Percentiles rank a stretch among this genome's conserved stretches.
Conservation (phyloP, 345 rosid species). For the Lepidium sativum region DNA sequence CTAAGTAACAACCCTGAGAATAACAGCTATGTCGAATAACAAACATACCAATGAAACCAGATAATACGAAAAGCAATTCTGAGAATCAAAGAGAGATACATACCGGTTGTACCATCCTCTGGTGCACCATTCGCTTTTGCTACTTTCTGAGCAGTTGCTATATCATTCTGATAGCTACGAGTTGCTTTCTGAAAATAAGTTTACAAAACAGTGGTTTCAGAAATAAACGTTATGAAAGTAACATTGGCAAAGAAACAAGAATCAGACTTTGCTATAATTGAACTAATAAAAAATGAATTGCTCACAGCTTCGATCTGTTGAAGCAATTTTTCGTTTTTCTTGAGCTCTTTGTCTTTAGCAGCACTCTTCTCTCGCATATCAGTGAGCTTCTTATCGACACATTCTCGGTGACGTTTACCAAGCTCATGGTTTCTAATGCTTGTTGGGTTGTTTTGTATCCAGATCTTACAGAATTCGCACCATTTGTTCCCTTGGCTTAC, state of each 20-base stretch:
- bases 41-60: background rate
- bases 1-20: background rate
- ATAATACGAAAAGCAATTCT: background rate
- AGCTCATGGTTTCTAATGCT: slow-evolving; percentile 95
- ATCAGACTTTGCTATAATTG: background rate
- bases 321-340: slow-evolving; percentile 60
- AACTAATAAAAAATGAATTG: background rate
- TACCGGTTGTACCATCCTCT: slow-evolving; percentile 49
- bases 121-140: slow-evolving; percentile 49
- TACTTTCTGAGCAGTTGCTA: slow-evolving; percentile 49
- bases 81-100: slow-evolving; percentile 13
- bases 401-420: slow-evolving; percentile 71
- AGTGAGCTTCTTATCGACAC: slow-evolving; percentile 60
- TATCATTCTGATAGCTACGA: slow-evolving; percentile 88
- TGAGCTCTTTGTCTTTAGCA: slow-evolving; percentile 71
- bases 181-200: slow-evolving; percentile 75
- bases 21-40: background rate
- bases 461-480: slow-evolving; percentile 96
- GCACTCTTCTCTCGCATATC: slow-evolving; percentile 71
- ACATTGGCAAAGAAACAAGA: background rate
- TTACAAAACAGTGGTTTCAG: background rate
- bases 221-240: background rate
- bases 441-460: slow-evolving; percentile 61
- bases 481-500: slow-evolving; percentile 96
- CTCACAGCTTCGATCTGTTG: slow-evolving; percentile 93